Evolutionary conservation across 768 basidiomycete species (phyloP), one percentile per base, ranked within the genome.

Genomic region (Pisolithus microcarpus): DNA sequence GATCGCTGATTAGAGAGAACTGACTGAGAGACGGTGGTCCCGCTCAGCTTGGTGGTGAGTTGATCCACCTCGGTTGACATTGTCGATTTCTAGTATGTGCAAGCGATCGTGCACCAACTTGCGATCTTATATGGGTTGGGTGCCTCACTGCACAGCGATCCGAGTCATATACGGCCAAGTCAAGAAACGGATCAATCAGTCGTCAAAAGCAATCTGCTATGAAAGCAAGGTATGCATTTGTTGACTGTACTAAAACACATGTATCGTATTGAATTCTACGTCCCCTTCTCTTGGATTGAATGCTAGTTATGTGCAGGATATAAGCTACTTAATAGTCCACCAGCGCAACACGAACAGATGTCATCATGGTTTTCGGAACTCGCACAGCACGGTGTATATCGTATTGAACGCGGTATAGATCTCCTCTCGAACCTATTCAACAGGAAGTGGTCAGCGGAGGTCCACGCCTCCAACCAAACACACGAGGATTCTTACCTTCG

Each of bases 391-490:
- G 53, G 95, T 95, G 71, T 99, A 99, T 52, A 99, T 99, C 52
- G 91, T 91, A 74, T 97, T 97, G 85, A 99, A 99, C 23, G 96
- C 96, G 34, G 91, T 92, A 67, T 99, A 98, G 58, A 98, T 98
- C 79, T 99, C 95, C 74, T 97, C 94, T 72, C 96, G 80, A 72
- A 97, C 87, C 92, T 95, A 69, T 31, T 16, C 13, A 63, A 57
- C 57, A 63, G 53, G 64, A 63, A 55, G 65, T 65, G n/a, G 72
- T 84, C 67, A 78, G 75, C 72, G 69, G 68, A 72, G 62, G 60
- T 64, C 63, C 57, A 71, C 74, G 78, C 64, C 71, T 50, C 72
- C 75, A 24, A 75, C 76, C 47, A 73, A 26, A 65, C 49, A 68
- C 67, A 56, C 70, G 63, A 61, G 4, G 24, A 24, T 8, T 26